Percentiles rank a stretch among this genome's conserved stretches.
These are phyloP conservation scores for Saksenaea vasiformis DNA, from an alignment of 371 early-diverging fungal species.

Conservation along the genomic window DNA sequence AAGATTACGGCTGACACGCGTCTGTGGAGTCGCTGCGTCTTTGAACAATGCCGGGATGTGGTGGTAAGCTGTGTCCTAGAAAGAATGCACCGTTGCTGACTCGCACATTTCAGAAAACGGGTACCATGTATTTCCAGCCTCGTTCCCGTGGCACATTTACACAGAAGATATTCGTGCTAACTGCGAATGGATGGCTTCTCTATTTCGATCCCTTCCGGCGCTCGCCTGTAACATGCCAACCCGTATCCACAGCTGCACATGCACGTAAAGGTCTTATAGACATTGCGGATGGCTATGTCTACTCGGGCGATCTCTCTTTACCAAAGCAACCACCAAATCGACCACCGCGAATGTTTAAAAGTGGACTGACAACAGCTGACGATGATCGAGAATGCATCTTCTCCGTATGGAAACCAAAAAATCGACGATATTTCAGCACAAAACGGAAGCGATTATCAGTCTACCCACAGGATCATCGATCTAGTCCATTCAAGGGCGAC, in stretches of 20 bases:
- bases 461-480: constrained; percentile 20
- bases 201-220: constrained; percentile 49
- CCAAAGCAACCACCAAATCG: constrained; percentile 29
- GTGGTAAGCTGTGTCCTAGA: constrained; percentile 25
- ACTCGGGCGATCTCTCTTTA: constrained; percentile 48
- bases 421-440: constrained; percentile 38
- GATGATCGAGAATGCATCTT: constrained; percentile 54
- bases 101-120: constrained; percentile 46
- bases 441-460: constrained; percentile 27
- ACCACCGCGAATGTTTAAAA: constrained; percentile 46
- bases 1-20: constrained; percentile 39
- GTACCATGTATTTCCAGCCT: constrained; percentile 57
- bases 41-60: constrained; percentile 42
- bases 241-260: constrained; percentile 33
- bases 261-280: constrained; percentile 44
- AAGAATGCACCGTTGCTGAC: neutral
- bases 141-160: constrained; percentile 47
- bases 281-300: constrained; percentile 55
- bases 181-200: constrained; percentile 50
- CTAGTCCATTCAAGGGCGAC: constrained; percentile 27
- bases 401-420: constrained; percentile 57
- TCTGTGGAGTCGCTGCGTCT: constrained; percentile 60
- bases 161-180: constrained; percentile 52
- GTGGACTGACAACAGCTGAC: constrained; percentile 54
- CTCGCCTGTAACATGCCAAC: constrained; percentile 26